These are phyloP conservation scores for Wickerhamiella hasegawae DNA, from an alignment of 805 yeast genomes.

Conservation along the genomic window DNA sequence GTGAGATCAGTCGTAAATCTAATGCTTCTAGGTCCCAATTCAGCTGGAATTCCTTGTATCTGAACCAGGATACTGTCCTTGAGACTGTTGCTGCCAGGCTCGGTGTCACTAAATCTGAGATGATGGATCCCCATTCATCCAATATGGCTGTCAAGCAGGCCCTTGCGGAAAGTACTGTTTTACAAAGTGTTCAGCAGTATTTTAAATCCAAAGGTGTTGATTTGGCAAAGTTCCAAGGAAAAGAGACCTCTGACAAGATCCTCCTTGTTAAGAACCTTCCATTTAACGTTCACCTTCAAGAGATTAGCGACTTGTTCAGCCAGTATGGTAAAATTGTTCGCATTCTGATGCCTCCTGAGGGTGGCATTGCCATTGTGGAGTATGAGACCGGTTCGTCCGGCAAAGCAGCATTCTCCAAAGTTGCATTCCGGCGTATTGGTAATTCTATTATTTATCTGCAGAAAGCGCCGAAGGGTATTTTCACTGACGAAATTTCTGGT, in stretches of 20 bases:
- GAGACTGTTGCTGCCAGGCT: constrained; percentile 74
- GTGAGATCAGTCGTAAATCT: constrained; percentile 65
- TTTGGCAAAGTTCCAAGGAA: constrained; percentile 44
- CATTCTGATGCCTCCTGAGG: constrained; percentile 87
- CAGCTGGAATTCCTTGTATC: constrained; percentile 86
- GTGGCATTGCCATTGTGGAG: constrained; percentile 88
- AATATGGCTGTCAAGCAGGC: constrained; percentile 93
- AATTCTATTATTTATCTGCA: constrained; percentile 79
- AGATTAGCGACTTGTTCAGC: constrained; percentile 65
- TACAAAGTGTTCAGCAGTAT: constrained; percentile 76
- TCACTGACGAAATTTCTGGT: constrained; percentile 28
- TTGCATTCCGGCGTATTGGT: constrained; percentile 77
- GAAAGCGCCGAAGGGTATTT: constrained; percentile 79
- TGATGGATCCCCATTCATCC: constrained; percentile 76
- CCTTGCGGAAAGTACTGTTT: constrained; percentile 88
- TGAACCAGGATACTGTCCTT: constrained; percentile 83
- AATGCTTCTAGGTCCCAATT: constrained; percentile 78
- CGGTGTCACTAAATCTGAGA: constrained; percentile 68
- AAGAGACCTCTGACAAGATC: constrained; percentile 64
- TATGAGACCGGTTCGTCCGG: constrained; percentile 71
- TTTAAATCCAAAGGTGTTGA: constrained; percentile 81
- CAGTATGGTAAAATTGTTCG: constrained; percentile 68
- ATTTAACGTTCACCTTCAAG: constrained; percentile 65
- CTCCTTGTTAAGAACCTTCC: constrained; percentile 85
- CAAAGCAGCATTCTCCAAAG: constrained; percentile 73